A percentile compares a stretch with the other conserved stretches of the same genome.
Evolutionary conservation across 306 rosid genomes (phyloP).

Genomic region (Ammopiptanthus mongolicus): DNA sequence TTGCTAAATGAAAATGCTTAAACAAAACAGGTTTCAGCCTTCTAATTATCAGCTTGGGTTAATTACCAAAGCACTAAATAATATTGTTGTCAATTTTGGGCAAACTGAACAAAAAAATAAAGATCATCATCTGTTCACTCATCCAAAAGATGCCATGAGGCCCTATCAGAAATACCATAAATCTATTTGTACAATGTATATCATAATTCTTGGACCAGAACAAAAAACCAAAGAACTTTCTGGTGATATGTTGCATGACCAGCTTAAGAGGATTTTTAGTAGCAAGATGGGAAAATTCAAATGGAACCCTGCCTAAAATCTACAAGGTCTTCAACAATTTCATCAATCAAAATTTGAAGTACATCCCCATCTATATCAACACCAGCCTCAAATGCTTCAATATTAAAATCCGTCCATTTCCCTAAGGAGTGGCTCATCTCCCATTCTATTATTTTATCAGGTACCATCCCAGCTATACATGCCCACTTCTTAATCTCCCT

Average conservation of each 20-base stretch:
- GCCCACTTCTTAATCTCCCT: constrained; percentile 55
- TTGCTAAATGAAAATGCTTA: not conserved
- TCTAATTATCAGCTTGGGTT: not conserved
- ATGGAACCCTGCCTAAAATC: constrained; percentile 15
- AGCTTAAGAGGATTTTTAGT: constrained; percentile 10
- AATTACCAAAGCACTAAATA: not conserved
- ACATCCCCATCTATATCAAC: constrained; percentile 50
- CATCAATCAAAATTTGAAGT: constrained; percentile 59
- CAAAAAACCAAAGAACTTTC: not conserved
- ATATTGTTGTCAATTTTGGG: not conserved
- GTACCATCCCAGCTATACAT: constrained; percentile 49
- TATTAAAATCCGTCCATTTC: constrained; percentile 66
- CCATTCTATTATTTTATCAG: constrained; percentile 76
- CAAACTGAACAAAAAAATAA: not conserved
- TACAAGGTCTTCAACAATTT: constrained; percentile 50
- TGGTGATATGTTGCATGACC: not conserved
- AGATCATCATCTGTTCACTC: not conserved
- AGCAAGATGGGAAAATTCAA: constrained; percentile 10
- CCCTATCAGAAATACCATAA: not conserved
- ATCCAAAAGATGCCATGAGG: not conserved
- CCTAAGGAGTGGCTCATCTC: constrained; percentile 77
- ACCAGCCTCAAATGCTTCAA: constrained; percentile 70
- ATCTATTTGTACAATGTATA: constrained; percentile 36
- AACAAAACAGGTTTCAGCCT: not conserved
- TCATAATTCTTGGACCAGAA: not conserved